Evolutionary conservation across 179 eudicot species (phyloP), one percentile per base, ranked within the genome.

Genomic region (Patellifolia procumbens): DNA sequence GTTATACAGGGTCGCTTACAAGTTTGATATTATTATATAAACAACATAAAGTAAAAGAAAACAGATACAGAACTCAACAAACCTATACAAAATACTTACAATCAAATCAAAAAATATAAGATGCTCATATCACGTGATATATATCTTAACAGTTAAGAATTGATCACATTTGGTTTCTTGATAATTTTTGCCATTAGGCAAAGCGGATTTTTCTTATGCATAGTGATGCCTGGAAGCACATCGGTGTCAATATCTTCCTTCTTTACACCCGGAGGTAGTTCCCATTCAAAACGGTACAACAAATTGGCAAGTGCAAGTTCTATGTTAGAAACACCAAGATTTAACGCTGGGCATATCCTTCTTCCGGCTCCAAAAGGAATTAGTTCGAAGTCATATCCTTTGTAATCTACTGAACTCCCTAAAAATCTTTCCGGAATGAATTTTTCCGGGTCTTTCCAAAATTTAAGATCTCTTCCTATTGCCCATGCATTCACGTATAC

Each of bases 201-300:
- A 42, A 68, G 74, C 26, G 79, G 65, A 6, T 68, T 76, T 39
- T 68, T 76, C 59, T 76, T 76, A 31, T 68, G 68, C 52, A 70
- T 76, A 19, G 29, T 20, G 1, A 76, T 24, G 7, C 79, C 74
- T 37, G 53, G 79, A n/a, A 55, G 16, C 6, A 46, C 20, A n/a
- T 76, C 79, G 6, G 22, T 67, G 22, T 76, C 74, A 4, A 68
- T 76, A 4, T 76, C 79, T 68, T 68, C 79, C 42, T 45, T 76
- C 16, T 58, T 58, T 29, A 76, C 0, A 10, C 68, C 74, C 43
- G 1, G 19, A 28, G 79, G 79, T 3, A 76, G 29, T 42, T 68
- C 74, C 79, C 79, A 76, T 1, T 76, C 68, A 31, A 76, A 76
- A 3, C 22, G 68, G 29, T 56, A 67, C 4, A 76, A 1, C 42